Evolutionary conservation across 192 early-diverging fungal species (phyloP).

Genomic region (Entomortierella chlamydospora): DNA sequence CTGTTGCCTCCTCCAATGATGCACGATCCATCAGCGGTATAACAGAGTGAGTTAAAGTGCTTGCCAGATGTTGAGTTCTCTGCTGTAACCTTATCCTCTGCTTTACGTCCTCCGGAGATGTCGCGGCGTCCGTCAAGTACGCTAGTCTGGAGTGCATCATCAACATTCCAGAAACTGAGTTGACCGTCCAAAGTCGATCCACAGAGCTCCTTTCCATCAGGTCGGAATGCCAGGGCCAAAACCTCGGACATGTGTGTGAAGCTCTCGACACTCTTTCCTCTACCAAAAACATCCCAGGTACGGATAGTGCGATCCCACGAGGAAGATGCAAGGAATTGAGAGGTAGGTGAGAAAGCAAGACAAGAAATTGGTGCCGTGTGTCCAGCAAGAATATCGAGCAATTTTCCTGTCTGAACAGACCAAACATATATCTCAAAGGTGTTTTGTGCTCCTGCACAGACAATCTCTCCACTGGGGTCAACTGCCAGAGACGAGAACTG

Average conservation of each 20-base stretch:
- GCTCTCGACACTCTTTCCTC: slow-evolving; percentile 80
- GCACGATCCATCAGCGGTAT: slow-evolving; percentile 93
- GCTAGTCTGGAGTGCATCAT: slow-evolving; percentile 73
- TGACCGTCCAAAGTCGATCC: slow-evolving; percentile 92
- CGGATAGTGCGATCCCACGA: slow-evolving; percentile 95
- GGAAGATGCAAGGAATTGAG: slow-evolving; percentile 82
- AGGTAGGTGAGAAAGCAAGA: slow-evolving; percentile 88
- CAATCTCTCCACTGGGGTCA: slow-evolving; percentile 96
- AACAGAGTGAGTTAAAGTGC: slow-evolving; percentile 92
- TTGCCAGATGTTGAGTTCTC: slow-evolving; percentile 87
- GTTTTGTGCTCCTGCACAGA: slow-evolving; percentile 94
- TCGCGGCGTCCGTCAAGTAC: slow-evolving; percentile 94
- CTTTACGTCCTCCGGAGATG: slow-evolving; percentile 88
- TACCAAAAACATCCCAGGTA: slow-evolving; percentile 95
- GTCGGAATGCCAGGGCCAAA: slow-evolving; percentile 86
- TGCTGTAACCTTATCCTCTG: slow-evolving; percentile 81
- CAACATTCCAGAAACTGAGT: slow-evolving; percentile 93
- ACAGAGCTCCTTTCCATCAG: slow-evolving; percentile 91
- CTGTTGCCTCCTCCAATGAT: slow-evolving; percentile 94
- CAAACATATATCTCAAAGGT: slow-evolving; percentile 98
- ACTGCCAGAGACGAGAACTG: slow-evolving; percentile 96
- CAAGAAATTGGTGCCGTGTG: slow-evolving; percentile 92
- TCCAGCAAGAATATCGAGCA: slow-evolving; percentile 93
- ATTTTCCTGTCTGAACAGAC: slow-evolving; percentile 98
- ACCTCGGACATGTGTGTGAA: slow-evolving; percentile 88